Evolutionary conservation across 306 rosid species (phyloP).

Genomic region (Citrullus colocynthis): DNA sequence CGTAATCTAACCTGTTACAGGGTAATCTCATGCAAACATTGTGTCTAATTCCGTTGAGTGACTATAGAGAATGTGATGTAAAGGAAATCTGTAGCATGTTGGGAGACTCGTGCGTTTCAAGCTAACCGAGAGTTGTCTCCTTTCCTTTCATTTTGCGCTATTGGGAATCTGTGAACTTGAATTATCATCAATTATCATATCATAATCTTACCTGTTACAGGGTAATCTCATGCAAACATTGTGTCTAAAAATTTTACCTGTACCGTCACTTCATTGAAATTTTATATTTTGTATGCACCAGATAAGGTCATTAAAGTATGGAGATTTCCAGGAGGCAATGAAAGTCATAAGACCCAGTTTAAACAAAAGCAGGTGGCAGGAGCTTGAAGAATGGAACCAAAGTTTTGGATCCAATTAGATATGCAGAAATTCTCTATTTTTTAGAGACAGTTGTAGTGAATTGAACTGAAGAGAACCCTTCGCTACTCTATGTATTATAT

Average conservation of each 20-base stretch:
- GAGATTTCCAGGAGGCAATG: slow-evolving; percentile 79
- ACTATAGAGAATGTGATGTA: no score
- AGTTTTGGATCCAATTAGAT: slow-evolving; percentile 80
- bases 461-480: not conserved
- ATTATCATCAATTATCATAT: no score
- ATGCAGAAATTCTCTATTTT: not conserved
- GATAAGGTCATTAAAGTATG: slow-evolving; percentile 18
- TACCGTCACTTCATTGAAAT: not conserved
- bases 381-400: slow-evolving; percentile 77
- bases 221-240: not conserved
- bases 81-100: no score
- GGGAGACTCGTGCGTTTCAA: no score
- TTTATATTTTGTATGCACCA: not conserved
- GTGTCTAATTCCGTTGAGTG: not conserved
- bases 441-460: not conserved
- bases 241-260: not conserved
- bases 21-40: not conserved
- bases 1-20: not conserved
- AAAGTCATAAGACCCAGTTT: slow-evolving; percentile 74
- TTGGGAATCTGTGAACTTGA: no score
- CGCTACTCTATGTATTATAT: not conserved
- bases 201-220: not conserved
- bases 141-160: no score
- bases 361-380: slow-evolving; percentile 89
- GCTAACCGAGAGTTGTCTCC: no score